Percentiles rank a stretch among this genome's conserved stretches.
These are phyloP conservation scores for Haplosporangium sp. DNA, from an alignment of 371 early-diverging fungal species.

Conservation along the genomic window DNA sequence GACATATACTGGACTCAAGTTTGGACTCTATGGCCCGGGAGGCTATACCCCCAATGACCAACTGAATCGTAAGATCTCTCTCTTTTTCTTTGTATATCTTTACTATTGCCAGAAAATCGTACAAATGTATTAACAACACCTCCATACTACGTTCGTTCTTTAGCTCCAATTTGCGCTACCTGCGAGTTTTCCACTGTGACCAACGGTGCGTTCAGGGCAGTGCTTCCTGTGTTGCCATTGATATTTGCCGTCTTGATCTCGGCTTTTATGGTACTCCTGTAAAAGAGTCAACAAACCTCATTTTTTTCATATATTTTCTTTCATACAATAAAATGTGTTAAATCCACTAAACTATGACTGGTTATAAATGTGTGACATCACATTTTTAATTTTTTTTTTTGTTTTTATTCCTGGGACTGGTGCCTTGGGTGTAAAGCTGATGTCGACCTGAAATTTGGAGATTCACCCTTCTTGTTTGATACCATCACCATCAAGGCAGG, in stretches of 20 bases:
- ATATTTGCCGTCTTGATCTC: constrained; percentile 2
- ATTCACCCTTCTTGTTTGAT: too few species aligned
- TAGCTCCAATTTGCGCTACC: constrained; percentile 36
- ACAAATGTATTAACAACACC: not conserved
- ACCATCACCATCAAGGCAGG: too few species aligned
- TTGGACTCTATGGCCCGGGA: constrained; percentile 31
- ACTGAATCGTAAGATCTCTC: constrained; percentile 18
- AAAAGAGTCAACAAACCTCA: not conserved
- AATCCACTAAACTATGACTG: too few species aligned
- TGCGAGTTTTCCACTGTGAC: constrained; percentile 25
- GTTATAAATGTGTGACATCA: too few species aligned
- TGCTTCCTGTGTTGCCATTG: constrained; percentile 8
- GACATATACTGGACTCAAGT: constrained; percentile 23
- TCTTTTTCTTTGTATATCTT: not conserved
- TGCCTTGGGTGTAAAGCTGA: too few species aligned
- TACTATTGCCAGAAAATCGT: not conserved
- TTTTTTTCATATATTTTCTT: not conserved
- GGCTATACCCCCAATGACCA: constrained; percentile 17
- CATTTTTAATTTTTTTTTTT: too few species aligned
- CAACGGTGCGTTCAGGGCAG: constrained; percentile 12
- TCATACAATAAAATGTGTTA: too few species aligned
- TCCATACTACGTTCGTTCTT: not conserved
- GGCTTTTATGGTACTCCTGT: constrained; percentile 5
- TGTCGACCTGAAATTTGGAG: not conserved
- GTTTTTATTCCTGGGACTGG: too few species aligned